These are phyloP conservation scores for Ophiostoma ulmi DNA, from an alignment of 2,329 filamentous ascomycete species.

Conservation along the genomic window DNA sequence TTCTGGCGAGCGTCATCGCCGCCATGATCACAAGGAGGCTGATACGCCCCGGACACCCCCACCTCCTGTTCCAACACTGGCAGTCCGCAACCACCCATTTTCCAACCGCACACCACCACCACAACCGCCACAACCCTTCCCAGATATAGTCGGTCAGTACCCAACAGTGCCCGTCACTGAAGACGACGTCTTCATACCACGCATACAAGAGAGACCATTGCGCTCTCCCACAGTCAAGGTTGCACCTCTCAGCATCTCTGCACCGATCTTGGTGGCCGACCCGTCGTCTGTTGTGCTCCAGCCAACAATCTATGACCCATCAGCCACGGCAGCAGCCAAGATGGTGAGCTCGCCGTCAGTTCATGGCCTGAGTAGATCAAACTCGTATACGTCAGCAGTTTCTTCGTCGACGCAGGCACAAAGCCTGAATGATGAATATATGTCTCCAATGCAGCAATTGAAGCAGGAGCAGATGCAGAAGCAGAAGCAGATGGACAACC, in stretches of 20 bases:
- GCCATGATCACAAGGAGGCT: conserved; percentile 21
- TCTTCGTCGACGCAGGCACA: background rate
- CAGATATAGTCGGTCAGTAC: conserved; percentile 14
- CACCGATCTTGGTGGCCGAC: conserved; percentile 46
- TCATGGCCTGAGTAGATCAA: background rate
- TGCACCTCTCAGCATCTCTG: conserved; percentile 39
- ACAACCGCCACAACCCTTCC: conserved; percentile 22
- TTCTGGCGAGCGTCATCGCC: conserved; percentile 17
- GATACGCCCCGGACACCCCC: conserved; percentile 14
- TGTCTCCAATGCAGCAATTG: conserved; percentile 55
- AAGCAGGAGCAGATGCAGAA: conserved; percentile 56
- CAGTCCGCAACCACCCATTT: conserved; percentile 24
- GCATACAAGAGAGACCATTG: conserved; percentile 23
- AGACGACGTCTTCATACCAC: conserved; percentile 28
- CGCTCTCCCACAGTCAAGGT: conserved; percentile 20
- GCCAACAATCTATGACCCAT: conserved; percentile 53
- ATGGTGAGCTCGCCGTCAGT: background rate
- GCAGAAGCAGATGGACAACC: conserved; percentile 46
- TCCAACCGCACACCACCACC: conserved; percentile 25
- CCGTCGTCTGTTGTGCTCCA: conserved; percentile 51
- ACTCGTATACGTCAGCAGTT: conserved; percentile 20
- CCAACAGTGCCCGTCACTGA: background rate
- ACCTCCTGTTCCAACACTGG: conserved; percentile 2
- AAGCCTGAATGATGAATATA: conserved; percentile 39
- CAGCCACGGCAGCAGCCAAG: conserved; percentile 23